phyloP scores from a whole-genome alignment of 768 basidiomycete species.

The Termitomyces sp. region DNA sequence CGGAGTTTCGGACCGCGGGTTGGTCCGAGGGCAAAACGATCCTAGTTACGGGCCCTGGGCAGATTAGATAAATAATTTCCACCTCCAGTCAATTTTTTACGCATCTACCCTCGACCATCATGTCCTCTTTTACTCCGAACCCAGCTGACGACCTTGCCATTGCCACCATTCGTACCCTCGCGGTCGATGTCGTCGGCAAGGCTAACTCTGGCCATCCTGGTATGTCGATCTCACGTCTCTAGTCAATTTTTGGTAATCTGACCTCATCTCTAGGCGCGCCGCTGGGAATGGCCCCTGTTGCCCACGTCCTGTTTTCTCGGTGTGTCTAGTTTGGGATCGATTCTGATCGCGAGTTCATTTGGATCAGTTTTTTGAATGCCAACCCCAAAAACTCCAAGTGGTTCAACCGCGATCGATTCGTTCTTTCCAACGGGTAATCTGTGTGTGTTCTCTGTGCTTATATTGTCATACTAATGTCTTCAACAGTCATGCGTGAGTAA shows the following conservation, averaged over 20 bases:
- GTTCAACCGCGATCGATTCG: conserved; percentile 97
- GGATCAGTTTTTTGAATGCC: conserved; percentile 72
- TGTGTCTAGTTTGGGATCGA: conserved; percentile 19
- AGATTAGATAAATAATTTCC: conserved; percentile 17
- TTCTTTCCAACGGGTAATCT: conserved; percentile 89
- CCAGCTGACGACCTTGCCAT: conserved; percentile 55
- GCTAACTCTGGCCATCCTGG: conserved; percentile 96
- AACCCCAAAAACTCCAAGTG: conserved; percentile 89
- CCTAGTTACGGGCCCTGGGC: not conserved
- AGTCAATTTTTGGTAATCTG: conserved; percentile 1
- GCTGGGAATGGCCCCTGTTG: conserved; percentile 87
- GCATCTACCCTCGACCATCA: conserved; percentile 26
- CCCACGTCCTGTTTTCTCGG: conserved; percentile 81
- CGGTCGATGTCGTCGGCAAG: conserved; percentile 74
- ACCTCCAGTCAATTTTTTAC: conserved; percentile 12
- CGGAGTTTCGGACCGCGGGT: conserved; percentile 14
- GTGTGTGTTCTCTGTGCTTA: not conserved
- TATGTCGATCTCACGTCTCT: conserved; percentile 19
- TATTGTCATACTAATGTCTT: conserved; percentile 11
- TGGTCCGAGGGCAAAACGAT: conserved; percentile 5
- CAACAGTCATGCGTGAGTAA: conserved; percentile 71
- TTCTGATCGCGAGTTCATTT: not conserved
- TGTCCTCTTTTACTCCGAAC: conserved; percentile 37
- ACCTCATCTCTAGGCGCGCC: conserved; percentile 64
- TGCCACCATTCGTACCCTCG: conserved; percentile 73